Conservation (phyloP, 805 yeast species). For the Sugiyamaella floridensis region DNA sequence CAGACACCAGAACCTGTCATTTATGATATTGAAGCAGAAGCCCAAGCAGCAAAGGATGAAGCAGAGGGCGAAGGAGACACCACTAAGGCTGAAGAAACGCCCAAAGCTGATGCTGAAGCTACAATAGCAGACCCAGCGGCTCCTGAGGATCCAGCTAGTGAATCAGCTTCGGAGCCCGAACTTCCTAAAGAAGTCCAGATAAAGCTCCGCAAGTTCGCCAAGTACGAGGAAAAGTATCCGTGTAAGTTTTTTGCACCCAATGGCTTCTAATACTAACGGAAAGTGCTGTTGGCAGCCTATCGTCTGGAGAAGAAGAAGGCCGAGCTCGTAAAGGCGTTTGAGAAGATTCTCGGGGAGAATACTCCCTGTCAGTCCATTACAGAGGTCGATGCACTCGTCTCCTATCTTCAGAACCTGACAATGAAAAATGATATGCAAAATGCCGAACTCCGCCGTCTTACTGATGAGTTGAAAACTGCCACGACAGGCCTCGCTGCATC, state of each 20-base stretch:
- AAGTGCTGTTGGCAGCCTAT: conserved; percentile 65
- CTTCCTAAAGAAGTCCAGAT: conserved; percentile 52
- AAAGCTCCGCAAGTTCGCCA: conserved; percentile 66
- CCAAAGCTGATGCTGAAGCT: conserved; percentile 3
- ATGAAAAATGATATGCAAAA: conserved; percentile 55
- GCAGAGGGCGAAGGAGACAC: not conserved
- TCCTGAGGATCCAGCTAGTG: too few relatives aligned
- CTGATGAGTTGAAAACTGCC: conserved; percentile 15
- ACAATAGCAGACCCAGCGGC: not conserved
- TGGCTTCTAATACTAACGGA: not conserved
- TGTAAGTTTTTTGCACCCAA: conserved; percentile 23
- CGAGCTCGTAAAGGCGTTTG: conserved; percentile 55
- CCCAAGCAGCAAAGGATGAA: not conserved
- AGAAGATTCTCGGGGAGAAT: conserved; percentile 61
- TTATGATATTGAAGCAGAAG: conserved; percentile 13
- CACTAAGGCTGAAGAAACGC: not conserved
- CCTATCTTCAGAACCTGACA: conserved; percentile 57
- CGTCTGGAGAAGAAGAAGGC: conserved; percentile 67
- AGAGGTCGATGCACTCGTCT: conserved; percentile 64
- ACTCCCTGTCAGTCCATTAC: conserved; percentile 75
- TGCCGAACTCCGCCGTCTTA: conserved; percentile 53
- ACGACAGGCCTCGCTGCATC: not conserved
- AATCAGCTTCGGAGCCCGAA: conserved; percentile 29
- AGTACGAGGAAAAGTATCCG: conserved; percentile 90
- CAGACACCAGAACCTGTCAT: conserved; percentile 19